Base-by-base conservation (phyloP, 345 rosid genomes). In the Acer campestre region DNA sequence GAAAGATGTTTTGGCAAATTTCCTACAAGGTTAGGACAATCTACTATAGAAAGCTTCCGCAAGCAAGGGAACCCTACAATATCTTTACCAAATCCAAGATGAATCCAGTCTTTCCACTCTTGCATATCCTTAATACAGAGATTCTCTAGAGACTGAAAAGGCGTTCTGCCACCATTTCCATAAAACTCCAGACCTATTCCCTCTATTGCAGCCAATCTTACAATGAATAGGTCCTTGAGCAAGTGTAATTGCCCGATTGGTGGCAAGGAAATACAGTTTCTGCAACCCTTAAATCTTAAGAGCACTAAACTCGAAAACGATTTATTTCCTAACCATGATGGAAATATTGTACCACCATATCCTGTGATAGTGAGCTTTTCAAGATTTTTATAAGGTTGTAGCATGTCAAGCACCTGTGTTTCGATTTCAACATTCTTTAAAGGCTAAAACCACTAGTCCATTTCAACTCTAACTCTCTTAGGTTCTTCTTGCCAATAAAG, bases 361-460 rank as follows among this genome's bases (percentile, higher is more conserved):
- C 76, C 74, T 20, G 64, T 67, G 20, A 87, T 84, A 44, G 55
- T 23, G 38, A 89, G 70, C 46, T 42, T 82, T 61, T 51, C 78
- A 84, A 89, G 78, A 67, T 82, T 65, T 53, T 67, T 66, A 70
- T 76, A 79, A 25, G 90, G 92, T 63, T 80, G 86, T 20, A 89
- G 79, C 84, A 40, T 77, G 69, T 78, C 80, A 25, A 88, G 79
- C 42, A 85, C 35, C 35, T 31, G 35, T 31, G 35, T 31, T 31
- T 31, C 35, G 35, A 31, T 31, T 31, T 23, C 70, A 78, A 17
- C 66, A 64, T n/a, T 71, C 56, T 48, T 4, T 75, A 17, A 31
- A 31, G 4, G 35, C 35, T 31, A 31, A 31, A 31, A 31, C 53
- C 55, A 42, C 69, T 40, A 58, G 72, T 48, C 88, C 90, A 89